Percentiles rank a stretch among this genome's conserved stretches.
Conservation (phyloP, 345 rosid species). For the Laguncularia racemosa region DNA sequence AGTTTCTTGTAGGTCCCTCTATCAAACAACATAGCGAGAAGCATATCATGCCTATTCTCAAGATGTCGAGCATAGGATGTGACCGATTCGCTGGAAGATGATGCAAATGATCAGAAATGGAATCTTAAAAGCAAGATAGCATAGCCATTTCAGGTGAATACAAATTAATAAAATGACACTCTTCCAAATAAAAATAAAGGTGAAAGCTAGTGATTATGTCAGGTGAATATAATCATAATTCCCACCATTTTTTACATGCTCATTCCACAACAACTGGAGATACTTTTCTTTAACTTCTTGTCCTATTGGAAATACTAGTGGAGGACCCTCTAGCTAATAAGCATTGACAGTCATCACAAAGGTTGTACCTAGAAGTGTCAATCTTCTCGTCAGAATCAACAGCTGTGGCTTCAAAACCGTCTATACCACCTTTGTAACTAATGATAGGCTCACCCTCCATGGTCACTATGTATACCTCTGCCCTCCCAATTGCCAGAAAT, state of each 20-base stretch:
- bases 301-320: not conserved
- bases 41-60: slow-evolving; percentile 86
- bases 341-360: not conserved
- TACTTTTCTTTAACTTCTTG: not conserved
- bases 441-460: slow-evolving; percentile 89
- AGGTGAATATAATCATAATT: no score
- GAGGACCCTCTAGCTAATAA: not conserved
- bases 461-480: slow-evolving; percentile 78
- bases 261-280: not conserved
- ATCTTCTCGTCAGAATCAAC: slow-evolving; percentile 82
- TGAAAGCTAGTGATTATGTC: no score
- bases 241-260: no score
- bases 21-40: slow-evolving; percentile 74
- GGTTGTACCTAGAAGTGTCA: slow-evolving; percentile 59
- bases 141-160: no score
- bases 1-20: slow-evolving; percentile 74
- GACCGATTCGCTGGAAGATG: slow-evolving; percentile 60
- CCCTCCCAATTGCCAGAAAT: slow-evolving; percentile 31
- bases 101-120: not conserved
- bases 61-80: slow-evolving; percentile 81
- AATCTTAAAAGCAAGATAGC: not conserved
- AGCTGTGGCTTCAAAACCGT: slow-evolving; percentile 89
- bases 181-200: no score
- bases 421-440: slow-evolving; percentile 77
- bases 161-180: no score